These are phyloP conservation scores for Solanum piurae DNA, from an alignment of 257 asterid genomes.

Conservation along the genomic window DNA sequence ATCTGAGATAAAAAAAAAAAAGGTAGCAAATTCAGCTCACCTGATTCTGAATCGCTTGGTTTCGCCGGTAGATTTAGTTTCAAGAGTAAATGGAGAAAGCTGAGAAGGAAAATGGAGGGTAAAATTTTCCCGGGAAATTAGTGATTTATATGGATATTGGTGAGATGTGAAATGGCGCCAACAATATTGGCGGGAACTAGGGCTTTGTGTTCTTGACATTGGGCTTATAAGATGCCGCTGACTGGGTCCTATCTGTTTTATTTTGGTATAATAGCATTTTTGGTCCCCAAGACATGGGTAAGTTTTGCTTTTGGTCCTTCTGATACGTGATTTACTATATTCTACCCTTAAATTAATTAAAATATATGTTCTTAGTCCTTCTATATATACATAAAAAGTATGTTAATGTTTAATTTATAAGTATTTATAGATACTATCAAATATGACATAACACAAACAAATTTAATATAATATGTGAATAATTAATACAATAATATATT, in stretches of 20 bases:
- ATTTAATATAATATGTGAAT: not conserved
- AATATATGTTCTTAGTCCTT: not conserved
- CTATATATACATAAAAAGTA: not conserved
- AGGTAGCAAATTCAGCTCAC: not conserved
- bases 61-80: not conserved
- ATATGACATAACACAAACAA: not conserved
- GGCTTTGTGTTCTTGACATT: not conserved
- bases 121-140: not conserved
- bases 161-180: slow-evolving; percentile 26
- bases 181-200: slow-evolving; percentile 46
- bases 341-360: not conserved
- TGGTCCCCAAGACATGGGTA: not conserved
- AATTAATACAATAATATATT: not conserved
- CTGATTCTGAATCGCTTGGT: not conserved
- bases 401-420: not conserved
- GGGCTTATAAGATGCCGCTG: not conserved
- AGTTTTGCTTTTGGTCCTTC: not conserved
- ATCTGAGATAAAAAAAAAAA: not conserved
- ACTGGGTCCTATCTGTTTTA: not conserved
- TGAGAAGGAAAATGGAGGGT: not conserved
- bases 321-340: not conserved
- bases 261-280: not conserved
- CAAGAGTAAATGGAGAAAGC: not conserved
- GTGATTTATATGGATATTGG: not conserved
- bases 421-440: not conserved